Evolutionary conservation across 306 rosid genomes (phyloP).

Genomic region (Herpetospermum pedunculosum): DNA sequence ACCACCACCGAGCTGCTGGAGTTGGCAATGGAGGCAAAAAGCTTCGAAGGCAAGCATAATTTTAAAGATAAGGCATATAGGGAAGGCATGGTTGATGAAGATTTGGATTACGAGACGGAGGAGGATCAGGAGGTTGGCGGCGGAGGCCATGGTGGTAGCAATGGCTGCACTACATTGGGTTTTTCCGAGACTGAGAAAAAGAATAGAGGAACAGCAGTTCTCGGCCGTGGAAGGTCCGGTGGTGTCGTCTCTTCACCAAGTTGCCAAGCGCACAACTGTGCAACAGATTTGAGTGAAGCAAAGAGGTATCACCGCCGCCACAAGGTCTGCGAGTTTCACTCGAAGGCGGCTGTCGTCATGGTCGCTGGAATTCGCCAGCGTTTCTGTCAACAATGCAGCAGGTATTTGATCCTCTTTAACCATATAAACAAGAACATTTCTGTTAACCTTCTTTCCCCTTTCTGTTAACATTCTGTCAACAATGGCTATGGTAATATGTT

Average conservation of each 20-base stretch:
- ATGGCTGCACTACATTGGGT: background rate
- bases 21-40: constrained; percentile 41
- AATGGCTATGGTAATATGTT: background rate
- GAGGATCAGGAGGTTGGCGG: constrained; percentile 32
- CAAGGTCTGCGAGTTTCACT: constrained; percentile 87
- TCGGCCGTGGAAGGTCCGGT: constrained; percentile 23
- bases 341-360: constrained; percentile 51
- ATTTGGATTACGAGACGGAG: constrained; percentile 39
- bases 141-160: constrained; percentile 6
- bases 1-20: background rate
- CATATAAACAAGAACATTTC: background rate
- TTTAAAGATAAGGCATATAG: constrained; percentile 28
- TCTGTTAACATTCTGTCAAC: no score
- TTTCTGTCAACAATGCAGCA: constrained; percentile 99
- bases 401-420: constrained; percentile 29
- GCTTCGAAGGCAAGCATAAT: constrained; percentile 29
- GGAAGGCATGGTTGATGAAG: constrained; percentile 27
- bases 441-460: background rate
- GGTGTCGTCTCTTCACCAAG: constrained; percentile 22
- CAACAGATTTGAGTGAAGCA: constrained; percentile 40
- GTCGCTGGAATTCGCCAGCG: constrained; percentile 68
- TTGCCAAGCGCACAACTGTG: constrained; percentile 75
- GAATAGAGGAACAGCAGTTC: constrained; percentile 18
- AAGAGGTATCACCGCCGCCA: constrained; percentile 84
- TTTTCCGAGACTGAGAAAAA: constrained; percentile 30